Conservation (phyloP, 208 protist species). For the Trichomonas tenax region DNA sequence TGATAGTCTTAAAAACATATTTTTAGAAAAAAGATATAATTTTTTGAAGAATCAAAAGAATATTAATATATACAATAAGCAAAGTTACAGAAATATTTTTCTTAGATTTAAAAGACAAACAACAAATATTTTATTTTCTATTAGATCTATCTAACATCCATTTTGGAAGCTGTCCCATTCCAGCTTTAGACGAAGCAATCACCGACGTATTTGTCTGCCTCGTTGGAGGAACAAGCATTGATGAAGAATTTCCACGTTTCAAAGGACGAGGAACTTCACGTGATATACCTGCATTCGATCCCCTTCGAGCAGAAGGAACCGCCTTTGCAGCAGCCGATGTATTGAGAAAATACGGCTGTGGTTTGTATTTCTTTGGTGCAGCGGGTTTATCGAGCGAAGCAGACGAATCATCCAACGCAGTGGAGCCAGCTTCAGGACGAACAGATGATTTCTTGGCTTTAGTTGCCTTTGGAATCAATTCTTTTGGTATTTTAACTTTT, state of each 20-base stretch:
- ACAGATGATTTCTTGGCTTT: neutral
- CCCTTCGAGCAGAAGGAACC: neutral
- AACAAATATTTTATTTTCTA: neutral
- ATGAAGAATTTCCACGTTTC: neutral
- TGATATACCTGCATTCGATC: neutral
- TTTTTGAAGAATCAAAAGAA: too few relatives aligned
- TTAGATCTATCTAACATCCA: neutral
- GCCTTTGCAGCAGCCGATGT: neutral
- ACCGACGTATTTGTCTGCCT: neutral
- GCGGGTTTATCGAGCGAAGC: neutral
- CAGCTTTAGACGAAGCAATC: neutral
- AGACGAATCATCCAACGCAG: neutral
- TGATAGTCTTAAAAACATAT: too few relatives aligned
- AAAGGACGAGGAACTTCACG: neutral
- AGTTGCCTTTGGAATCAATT: neutral
- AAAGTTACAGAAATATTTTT: too few relatives aligned
- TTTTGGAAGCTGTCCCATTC: neutral
- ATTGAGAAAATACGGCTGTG: neutral
- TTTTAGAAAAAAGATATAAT: too few relatives aligned
- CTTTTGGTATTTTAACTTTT: neutral
- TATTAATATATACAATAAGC: too few relatives aligned
- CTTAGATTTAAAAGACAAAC: neutral
- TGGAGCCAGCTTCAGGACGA: neutral
- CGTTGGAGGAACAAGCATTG: neutral
- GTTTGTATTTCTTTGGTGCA: neutral